Percentiles rank a stretch among this genome's conserved stretches.
Conservation (phyloP, 2,329 filamentous ascomycete species). For the Chrysosporium queenslandicum region DNA sequence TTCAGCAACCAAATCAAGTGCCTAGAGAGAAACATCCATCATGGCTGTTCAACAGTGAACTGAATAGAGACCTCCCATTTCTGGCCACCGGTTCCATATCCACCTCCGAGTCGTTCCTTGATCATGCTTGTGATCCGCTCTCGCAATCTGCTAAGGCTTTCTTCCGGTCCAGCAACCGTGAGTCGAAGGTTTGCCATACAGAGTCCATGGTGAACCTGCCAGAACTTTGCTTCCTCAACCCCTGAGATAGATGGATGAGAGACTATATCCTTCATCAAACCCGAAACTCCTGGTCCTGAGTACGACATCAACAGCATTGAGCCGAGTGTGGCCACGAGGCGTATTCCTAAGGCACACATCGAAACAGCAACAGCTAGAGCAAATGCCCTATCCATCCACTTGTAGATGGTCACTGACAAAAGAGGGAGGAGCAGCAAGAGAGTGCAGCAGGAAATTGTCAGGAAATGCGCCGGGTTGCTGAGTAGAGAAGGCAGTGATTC, state of each 20-base stretch:
- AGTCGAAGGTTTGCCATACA: slow-evolving; percentile 93
- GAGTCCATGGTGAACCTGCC: slow-evolving; percentile 95
- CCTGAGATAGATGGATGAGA: slow-evolving; percentile 63
- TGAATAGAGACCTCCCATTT: slow-evolving; percentile 92
- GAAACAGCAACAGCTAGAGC: slow-evolving; percentile 70
- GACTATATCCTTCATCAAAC: slow-evolving; percentile 76
- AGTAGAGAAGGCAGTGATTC: slow-evolving; percentile 74
- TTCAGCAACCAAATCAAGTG: not conserved
- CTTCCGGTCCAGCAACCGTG: slow-evolving; percentile 60
- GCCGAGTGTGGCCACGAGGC: slow-evolving; percentile 74
- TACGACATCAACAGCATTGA: slow-evolving; percentile 96
- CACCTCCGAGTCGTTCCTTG: slow-evolving; percentile 75
- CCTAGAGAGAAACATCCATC: slow-evolving; percentile 5
- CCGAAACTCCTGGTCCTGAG: slow-evolving; percentile 49
- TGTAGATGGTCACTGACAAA: slow-evolving; percentile 67
- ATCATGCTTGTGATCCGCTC: slow-evolving; percentile 68
- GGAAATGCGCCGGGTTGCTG: slow-evolving; percentile 87
- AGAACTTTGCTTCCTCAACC: slow-evolving; percentile 88
- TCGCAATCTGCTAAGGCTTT: slow-evolving; percentile 60
- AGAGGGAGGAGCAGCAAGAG: slow-evolving; percentile 73
- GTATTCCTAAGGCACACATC: slow-evolving; percentile 80
- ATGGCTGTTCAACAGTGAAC: slow-evolving; percentile 48
- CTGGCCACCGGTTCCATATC: slow-evolving; percentile 68
- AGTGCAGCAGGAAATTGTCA: slow-evolving; percentile 77
- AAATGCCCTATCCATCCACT: slow-evolving; percentile 72